Evolutionary conservation across 306 rosid species (phyloP), one percentile per base, ranked within the genome.

Genomic region (Medicago ruthenica): DNA sequence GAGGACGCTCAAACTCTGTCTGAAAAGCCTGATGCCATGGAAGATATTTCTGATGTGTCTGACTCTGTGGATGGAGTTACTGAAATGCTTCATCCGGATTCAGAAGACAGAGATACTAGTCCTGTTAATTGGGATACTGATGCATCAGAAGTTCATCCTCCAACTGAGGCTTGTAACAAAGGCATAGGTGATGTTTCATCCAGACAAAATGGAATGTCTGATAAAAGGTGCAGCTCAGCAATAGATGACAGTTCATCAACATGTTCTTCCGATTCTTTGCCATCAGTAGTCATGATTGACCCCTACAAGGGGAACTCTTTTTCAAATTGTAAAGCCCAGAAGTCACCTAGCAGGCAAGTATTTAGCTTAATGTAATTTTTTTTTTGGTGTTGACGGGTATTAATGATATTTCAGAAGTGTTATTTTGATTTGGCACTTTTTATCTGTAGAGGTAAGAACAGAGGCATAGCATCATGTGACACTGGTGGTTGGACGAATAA

Each of bases 241-340:
- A 82, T 96, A 88, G 99, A 96, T 78, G 99, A 96, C 82, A 96
- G 97, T 86, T 96, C 99, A 79, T 96, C 99, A 73, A 96, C 98
- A 16, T 92, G 99, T 77, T 96, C 99, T 44, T 87, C 94, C 1
- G 99, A 96, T 81, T 96, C 99, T 9, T 83, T 92, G 74, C 98
- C 94, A 15, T 92, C 99, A 21, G 86, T 90, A 37, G 86, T 84
- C 60, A 84, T 76, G 84, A 91, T 79, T 79, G 98, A 85, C 42
- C 78, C 88, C 45, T 84, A 77, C 70, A 92, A 82, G 77, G 91
- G 88, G 61, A 87, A 66, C 80, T 44, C 86, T 0, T 72, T 79
- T 71, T 80, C 91, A 51, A 87, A 82, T 67, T 76, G 64, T 66
- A 91, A 86, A 80, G 85, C 75, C 70, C 98, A 90, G 72, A 90